phyloP scores from a whole-genome alignment of 1,284 basidiomycete species.

The Sphagnurus paluster region DNA sequence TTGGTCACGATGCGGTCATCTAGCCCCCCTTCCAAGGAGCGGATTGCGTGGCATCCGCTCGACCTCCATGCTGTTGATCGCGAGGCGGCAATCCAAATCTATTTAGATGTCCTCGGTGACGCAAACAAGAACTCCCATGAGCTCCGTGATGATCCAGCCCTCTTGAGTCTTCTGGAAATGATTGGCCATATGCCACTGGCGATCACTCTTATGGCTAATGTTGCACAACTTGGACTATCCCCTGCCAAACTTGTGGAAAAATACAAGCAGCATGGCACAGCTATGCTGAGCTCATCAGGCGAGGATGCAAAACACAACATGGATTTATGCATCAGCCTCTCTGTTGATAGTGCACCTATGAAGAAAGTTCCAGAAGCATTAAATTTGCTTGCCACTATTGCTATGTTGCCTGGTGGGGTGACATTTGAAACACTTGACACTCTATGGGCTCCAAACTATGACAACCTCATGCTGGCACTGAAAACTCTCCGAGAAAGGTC shows the following conservation, averaged over 20 bases:
- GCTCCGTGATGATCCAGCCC: slow-evolving; percentile 12
- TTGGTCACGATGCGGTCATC: slow-evolving; percentile 26
- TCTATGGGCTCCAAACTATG: slow-evolving; percentile 4
- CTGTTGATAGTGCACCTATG: slow-evolving; percentile 11
- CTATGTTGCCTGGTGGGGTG: slow-evolving; percentile 8
- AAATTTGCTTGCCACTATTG: slow-evolving; percentile 6
- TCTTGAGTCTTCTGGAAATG: slow-evolving; percentile 22
- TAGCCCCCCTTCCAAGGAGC: slow-evolving; percentile 15
- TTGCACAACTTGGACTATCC: not conserved
- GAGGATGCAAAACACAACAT: slow-evolving; percentile 9
- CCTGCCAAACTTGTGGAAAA: slow-evolving; percentile 3
- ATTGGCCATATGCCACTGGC: slow-evolving; percentile 27
- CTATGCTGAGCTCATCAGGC: slow-evolving; percentile 4
- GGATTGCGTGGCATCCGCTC: slow-evolving; percentile 16
- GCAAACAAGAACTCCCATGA: too few species aligned
- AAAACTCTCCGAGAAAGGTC: slow-evolving; percentile 1
- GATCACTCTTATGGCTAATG: slow-evolving; percentile 7
- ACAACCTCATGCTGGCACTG: slow-evolving; percentile 1
- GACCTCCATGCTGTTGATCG: slow-evolving; percentile 14
- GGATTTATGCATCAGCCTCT: slow-evolving; percentile 12
- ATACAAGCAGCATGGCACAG: slow-evolving; percentile 1
- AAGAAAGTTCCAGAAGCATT: slow-evolving; percentile 5
- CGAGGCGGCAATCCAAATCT: slow-evolving; percentile 20
- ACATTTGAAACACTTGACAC: slow-evolving; percentile 1
- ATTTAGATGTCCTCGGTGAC: slow-evolving; percentile 16